Evolutionary conservation across 805 yeast species (phyloP).

Genomic region (Pichia kluyveri): DNA sequence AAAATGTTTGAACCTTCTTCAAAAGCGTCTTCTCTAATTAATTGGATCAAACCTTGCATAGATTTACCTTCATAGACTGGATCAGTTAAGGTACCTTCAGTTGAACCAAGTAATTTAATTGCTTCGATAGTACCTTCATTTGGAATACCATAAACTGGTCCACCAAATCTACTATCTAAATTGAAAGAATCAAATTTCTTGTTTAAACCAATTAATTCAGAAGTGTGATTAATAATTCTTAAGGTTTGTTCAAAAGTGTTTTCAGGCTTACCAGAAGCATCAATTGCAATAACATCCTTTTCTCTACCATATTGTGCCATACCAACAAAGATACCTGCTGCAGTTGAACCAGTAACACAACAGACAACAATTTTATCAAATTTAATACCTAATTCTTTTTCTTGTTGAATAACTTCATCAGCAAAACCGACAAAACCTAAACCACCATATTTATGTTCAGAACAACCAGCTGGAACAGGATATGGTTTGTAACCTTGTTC

Average conservation of each 20-base stretch:
- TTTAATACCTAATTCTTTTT: conserved; percentile 25
- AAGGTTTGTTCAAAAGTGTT: conserved; percentile 27
- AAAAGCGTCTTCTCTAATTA: conserved; percentile 20
- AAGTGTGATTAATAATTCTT: conserved; percentile 26
- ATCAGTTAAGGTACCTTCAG: conserved; percentile 29
- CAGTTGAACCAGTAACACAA: conserved; percentile 28
- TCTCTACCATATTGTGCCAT: conserved; percentile 28
- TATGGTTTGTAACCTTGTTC: conserved; percentile 26
- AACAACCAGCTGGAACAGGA: conserved; percentile 31
- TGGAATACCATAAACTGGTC: conserved; percentile 28
- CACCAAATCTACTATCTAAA: conserved; percentile 26
- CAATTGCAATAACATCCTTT: conserved; percentile 27
- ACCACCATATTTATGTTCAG: conserved; percentile 29
- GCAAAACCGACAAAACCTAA: conserved; percentile 29
- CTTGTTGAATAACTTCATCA: conserved; percentile 27
- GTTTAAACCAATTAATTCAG: conserved; percentile 24
- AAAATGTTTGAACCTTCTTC: conserved; percentile 23
- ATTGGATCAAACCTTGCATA: conserved; percentile 25
- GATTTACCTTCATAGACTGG: conserved; percentile 31
- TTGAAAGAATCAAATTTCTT: conserved; percentile 20
- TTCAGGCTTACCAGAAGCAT: conserved; percentile 29
- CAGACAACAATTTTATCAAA: conserved; percentile 29
- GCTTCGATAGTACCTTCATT: conserved; percentile 30
- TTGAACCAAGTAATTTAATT: conserved; percentile 26
- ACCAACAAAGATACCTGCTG: conserved; percentile 28